Evolutionary conservation across 75 land plant species (phyloP), one percentile per base, ranked within the genome.

Genomic region (Pinus tabuliformis): DNA sequence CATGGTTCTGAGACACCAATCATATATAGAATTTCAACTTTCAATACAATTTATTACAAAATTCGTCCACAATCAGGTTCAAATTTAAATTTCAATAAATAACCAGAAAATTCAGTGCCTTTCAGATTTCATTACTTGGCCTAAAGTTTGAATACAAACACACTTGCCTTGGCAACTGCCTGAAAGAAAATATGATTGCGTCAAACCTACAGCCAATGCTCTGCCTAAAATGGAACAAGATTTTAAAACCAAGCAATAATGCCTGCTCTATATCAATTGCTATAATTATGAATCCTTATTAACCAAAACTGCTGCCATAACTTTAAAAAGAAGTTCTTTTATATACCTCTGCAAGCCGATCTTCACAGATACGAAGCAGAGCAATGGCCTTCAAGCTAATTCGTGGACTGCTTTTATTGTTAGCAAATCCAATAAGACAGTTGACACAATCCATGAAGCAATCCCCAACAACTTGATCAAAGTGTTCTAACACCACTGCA

Each of bases 401-500:
- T 4, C 90, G 80, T 3, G 86, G 86, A 72, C 91, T 85, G 77
- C 72, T 89, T 81, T 94, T 96, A 81, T 96, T 96, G 62, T 94
- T 96, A 76, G 99, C 95, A 86, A 96, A 96, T 28, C 91, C 87
- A 73, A 96, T 96, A 20, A 96, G 90, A 75, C 99, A 96, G 75
- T 94, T 91, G 58, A 96, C 99, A 79, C 99, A 96, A 79, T 96
- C 99, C 99, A 96, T 91, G 81, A 96, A 96, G 77, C 99, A 96
- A 72, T 96, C 97, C 68, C 97, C 99, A 65, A 93, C 93, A 54
- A 96, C 95, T 72, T 94, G 97, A 79, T 96, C 99, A 79, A 96
- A 96, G 86, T 96, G 94, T 75, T 96, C 99, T 83, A 96, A 80
- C 28, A 96, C 84, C 68, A 96, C 99, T 95, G 98, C 84, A 85